Evolutionary conservation across 192 early-diverging fungal species (phyloP), one percentile per base, ranked within the genome.

Genomic region (Dimargaris cristalligena): DNA sequence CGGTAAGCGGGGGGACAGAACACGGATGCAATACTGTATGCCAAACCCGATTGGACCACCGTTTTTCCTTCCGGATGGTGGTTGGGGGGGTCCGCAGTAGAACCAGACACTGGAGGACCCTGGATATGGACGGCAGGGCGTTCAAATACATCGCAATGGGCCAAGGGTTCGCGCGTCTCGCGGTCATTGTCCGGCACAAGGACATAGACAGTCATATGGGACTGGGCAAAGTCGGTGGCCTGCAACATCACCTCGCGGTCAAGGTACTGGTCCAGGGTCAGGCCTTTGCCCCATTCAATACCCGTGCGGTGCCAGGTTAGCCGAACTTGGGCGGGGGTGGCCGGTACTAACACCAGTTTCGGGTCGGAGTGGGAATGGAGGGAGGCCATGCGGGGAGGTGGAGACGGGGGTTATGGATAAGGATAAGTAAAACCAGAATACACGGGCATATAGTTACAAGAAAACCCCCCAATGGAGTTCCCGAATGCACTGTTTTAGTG

Each of bases 241-340:
- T 44, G 28, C 10, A 60, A 30, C 23, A 60, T 29, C 29, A 3
- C 22, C 32, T 60, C 59, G 29, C 59, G 59, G 22, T 49, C 46
- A 6, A 32, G 45, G 32, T 47, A 60, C 10, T 60, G 25, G 10
- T 60, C 59, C 18, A 32, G 1, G 4, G 41, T 60, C 14, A 60
- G 41, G 6, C 47, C 47, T 20, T 49, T 60, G 25, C 59, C 59
- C 59, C 59, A 60, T 32, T 49, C 59, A 11, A 26, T 10, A 26
- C 23, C n/a, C 2, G 44, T 13, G 28, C 45, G 41, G 8, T 10
- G n/a, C 59, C 59, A 60, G 16, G 55, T 57, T 2, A 23, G 20
- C 34, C 6, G 8, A 22, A 41, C 34, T 26, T 57, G 55, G 32
- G 10, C 55, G 4, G 33, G 34, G 4, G 55, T 34, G 2, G 55